Evolutionary conservation across 129 eudicot species (phyloP).

Genomic region (Flaveria ramosissima): DNA sequence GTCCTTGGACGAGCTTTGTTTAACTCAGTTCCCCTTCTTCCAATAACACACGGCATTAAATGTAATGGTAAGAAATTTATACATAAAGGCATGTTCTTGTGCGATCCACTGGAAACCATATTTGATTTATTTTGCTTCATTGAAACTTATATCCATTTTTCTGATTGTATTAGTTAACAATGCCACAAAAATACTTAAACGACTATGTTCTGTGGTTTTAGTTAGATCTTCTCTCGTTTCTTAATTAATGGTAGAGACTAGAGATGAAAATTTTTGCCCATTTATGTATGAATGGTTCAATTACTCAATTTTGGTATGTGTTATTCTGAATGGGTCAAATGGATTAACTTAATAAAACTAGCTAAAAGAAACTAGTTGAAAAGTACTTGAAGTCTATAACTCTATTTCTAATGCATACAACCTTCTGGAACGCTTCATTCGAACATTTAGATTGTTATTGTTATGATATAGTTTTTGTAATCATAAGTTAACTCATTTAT

Average conservation of each 20-base stretch:
- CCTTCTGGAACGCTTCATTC: background rate
- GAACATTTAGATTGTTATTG: background rate
- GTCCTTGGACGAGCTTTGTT: constrained; percentile 4
- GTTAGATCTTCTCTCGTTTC: constrained; percentile 8
- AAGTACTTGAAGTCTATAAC: background rate
- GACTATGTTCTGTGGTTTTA: background rate
- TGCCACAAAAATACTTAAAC: background rate
- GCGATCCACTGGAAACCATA: constrained; percentile 12
- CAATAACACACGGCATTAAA: constrained; percentile 15
- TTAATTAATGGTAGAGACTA: background rate
- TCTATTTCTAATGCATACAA: background rate
- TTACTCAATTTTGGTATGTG: background rate
- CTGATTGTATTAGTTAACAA: constrained; percentile 3
- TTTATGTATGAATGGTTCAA: background rate
- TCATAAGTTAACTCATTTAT: background rate
- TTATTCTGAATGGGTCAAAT: background rate
- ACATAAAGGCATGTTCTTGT: background rate
- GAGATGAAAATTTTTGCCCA: background rate
- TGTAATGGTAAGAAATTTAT: constrained; percentile 9
- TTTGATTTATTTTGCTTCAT: background rate
- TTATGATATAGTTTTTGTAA: background rate
- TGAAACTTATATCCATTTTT: background rate
- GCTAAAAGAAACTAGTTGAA: background rate
- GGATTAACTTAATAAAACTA: background rate
- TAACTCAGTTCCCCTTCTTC: constrained; percentile 15